Conservation (phyloP, 1,284 basidiomycete genomes). For the Wolfiporia cocos region DNA sequence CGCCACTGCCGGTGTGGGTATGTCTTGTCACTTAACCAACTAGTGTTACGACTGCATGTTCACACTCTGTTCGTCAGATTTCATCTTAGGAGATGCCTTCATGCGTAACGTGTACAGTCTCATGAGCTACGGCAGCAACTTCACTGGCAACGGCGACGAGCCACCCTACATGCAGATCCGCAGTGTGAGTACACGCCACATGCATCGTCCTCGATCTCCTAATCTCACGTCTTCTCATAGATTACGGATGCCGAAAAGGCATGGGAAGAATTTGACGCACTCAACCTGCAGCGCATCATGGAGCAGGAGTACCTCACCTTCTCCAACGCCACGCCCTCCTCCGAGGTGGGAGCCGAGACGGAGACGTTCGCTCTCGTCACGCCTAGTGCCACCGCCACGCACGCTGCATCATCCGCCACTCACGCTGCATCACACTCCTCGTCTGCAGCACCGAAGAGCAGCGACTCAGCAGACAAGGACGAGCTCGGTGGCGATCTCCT, state of each 20-base stretch:
- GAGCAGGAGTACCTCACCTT: neutral
- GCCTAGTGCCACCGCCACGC: neutral
- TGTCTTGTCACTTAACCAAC: too few species aligned
- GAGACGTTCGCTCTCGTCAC: slow-evolving; percentile 2
- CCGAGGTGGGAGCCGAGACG: slow-evolving; percentile 4
- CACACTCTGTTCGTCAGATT: slow-evolving; percentile 7
- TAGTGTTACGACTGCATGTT: too few species aligned
- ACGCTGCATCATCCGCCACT: neutral
- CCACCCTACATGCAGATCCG: slow-evolving; percentile 9
- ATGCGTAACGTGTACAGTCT: slow-evolving; percentile 12
- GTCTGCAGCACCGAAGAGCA: neutral
- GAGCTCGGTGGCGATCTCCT: slow-evolving; percentile 1
- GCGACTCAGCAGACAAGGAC: neutral
- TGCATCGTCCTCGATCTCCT: neutral
- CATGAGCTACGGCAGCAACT: slow-evolving; percentile 7
- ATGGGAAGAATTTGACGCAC: slow-evolving; percentile 8
- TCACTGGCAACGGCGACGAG: slow-evolving; percentile 3
- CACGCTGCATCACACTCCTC: neutral
- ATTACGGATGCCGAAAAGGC: slow-evolving; percentile 7
- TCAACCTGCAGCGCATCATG: slow-evolving; percentile 5
- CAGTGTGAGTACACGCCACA: slow-evolving; percentile 3
- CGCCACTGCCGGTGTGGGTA: slow-evolving; percentile 4
- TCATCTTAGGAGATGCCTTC: slow-evolving; percentile 11
- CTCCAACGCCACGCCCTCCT: neutral
- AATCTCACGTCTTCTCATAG: slow-evolving; percentile 1